Evolutionary conservation across 768 basidiomycete genomes (phyloP).

Genomic region (Leccinum rimulosum): DNA sequence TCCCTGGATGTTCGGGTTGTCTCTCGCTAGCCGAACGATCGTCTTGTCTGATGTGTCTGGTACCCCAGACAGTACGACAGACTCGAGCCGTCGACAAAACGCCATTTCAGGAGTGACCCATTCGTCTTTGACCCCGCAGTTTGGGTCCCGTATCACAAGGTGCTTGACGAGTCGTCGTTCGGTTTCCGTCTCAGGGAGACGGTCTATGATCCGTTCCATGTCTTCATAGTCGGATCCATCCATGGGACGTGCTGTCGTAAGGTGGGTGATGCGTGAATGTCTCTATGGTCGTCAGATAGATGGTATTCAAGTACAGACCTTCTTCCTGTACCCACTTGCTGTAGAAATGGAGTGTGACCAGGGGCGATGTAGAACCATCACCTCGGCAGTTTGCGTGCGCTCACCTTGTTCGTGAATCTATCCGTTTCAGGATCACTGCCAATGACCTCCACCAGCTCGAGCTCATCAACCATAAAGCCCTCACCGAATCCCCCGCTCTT

Average conservation of each 20-base stretch:
- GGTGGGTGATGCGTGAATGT: not conserved
- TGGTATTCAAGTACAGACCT: not conserved
- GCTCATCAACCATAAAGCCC: constrained; percentile 43
- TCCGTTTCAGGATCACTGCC: not conserved
- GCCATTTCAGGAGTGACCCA: constrained; percentile 55
- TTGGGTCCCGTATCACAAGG: constrained; percentile 48
- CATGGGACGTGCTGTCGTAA: constrained; percentile 19
- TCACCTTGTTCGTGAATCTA: not conserved
- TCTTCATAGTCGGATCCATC: constrained; percentile 38
- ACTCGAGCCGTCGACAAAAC: constrained; percentile 63
- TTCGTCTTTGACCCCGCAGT: constrained; percentile 50
- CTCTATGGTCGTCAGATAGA: constrained; percentile 3
- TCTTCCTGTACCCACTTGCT: not conserved
- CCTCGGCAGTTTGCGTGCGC: constrained; percentile 25
- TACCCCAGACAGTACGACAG: constrained; percentile 67
- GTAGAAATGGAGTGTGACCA: not conserved
- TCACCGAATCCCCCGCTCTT: constrained; percentile 25
- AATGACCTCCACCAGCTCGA: constrained; percentile 43
- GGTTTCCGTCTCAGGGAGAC: constrained; percentile 55
- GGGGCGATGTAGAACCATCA: not conserved
- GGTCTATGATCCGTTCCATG: constrained; percentile 58
- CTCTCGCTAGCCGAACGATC: constrained; percentile 57
- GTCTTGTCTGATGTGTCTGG: constrained; percentile 67
- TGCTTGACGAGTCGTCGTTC: constrained; percentile 61
- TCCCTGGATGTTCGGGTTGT: constrained; percentile 66